Conservation (phyloP, 176 grass and related monocot genomes). For the Carex kokanica region DNA sequence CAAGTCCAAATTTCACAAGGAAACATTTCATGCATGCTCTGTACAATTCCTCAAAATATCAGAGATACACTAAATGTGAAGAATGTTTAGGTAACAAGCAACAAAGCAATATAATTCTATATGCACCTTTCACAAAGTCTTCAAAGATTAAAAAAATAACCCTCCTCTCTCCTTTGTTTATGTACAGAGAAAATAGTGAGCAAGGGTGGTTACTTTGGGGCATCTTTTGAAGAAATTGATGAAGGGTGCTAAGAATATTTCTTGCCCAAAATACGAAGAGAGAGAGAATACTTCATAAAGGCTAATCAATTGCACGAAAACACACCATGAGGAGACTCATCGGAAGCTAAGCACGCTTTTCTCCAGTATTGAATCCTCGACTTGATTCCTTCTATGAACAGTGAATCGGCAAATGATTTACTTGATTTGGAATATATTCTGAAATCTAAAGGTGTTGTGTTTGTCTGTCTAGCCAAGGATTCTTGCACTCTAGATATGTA, state of each 20-base stretch:
- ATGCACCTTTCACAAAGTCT: constrained; percentile 1
- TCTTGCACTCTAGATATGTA: constrained; percentile 97
- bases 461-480: constrained; percentile 59
- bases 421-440: constrained; percentile 29
- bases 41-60: neutral
- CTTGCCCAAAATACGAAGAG: neutral
- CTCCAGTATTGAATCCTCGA: constrained; percentile 59
- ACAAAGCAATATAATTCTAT: neutral
- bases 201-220: neutral
- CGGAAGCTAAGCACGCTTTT: constrained; percentile 42
- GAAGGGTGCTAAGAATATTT: neutral
- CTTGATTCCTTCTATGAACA: constrained; percentile 71
- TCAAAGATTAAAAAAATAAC: neutral
- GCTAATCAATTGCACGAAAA: neutral
- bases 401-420: constrained; percentile 61
- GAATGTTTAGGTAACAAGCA: constrained; percentile 1
- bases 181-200: neutral
- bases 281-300: neutral
- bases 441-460: constrained; percentile 24
- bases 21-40: neutral
- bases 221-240: neutral
- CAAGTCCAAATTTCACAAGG: neutral
- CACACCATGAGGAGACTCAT: constrained; percentile 55
- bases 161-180: neutral
- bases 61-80: neutral